phyloP scores from a whole-genome alignment of 108 stramenopile genomes.

The Nitzschia sp. region DNA sequence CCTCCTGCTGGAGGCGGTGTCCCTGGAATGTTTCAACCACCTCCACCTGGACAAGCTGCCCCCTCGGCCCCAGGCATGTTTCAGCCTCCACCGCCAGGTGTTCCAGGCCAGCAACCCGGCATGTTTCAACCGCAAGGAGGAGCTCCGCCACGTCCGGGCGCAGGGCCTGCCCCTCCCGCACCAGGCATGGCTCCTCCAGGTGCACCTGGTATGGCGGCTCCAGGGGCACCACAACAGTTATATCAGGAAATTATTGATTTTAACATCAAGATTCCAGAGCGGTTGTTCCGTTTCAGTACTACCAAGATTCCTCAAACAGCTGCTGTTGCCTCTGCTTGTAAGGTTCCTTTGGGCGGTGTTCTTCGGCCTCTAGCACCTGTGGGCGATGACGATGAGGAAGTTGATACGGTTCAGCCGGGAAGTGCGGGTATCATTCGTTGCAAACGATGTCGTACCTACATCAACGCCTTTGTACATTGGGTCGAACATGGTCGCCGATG shows the following conservation, averaged over 20 bases:
- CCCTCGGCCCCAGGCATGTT: constrained; percentile 35
- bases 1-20: constrained; percentile 12
- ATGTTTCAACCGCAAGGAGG: constrained; percentile 16
- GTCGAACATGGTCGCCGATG: constrained; percentile 94
- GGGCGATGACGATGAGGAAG: constrained; percentile 52
- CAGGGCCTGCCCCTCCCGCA: constrained; percentile 8
- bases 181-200: constrained; percentile 21
- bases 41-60: constrained; percentile 25
- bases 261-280: constrained; percentile 64
- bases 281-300: constrained; percentile 61
- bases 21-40: constrained; percentile 11
- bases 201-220: constrained; percentile 14
- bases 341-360: constrained; percentile 80
- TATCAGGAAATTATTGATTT: constrained; percentile 71
- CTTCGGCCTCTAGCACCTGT: constrained; percentile 81
- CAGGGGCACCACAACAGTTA: constrained; percentile 13
- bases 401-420: constrained; percentile 92
- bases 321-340: constrained; percentile 51
- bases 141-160: constrained; percentile 15
- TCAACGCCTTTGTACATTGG: constrained; percentile 99
- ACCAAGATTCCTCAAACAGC: constrained; percentile 60
- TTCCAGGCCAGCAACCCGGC: constrained; percentile 27
- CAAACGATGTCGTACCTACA: constrained; percentile 97
- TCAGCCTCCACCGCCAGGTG: constrained; percentile 39
- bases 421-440: constrained; percentile 96